Evolutionary conservation across 345 rosid genomes (phyloP).

Genomic region (Dipteronia dyeriana): DNA sequence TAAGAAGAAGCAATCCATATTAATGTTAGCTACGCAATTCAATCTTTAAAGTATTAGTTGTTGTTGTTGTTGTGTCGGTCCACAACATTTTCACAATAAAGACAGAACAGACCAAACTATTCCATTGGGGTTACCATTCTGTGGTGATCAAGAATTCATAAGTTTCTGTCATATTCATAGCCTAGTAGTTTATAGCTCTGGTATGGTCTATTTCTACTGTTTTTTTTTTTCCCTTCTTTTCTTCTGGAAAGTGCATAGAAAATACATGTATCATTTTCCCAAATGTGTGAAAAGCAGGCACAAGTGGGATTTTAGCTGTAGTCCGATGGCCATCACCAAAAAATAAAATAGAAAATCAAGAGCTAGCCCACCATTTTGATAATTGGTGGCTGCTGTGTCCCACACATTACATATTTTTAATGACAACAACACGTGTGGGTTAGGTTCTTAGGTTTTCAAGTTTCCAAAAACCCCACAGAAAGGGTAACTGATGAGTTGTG

Average conservation of each 20-base stretch:
- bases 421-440: conserved; percentile 43
- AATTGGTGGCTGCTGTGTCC: conserved; percentile 17
- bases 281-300: conserved; percentile 25
- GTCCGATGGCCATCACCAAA: conserved; percentile 18
- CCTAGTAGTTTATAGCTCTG: neutral
- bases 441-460: conserved; percentile 19
- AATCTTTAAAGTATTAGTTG: neutral
- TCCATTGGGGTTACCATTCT: neutral
- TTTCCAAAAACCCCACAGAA: conserved; percentile 14
- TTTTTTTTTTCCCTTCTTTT: neutral
- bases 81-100: conserved; percentile 4
- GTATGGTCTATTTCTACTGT: conserved; percentile 4
- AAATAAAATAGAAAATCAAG: neutral
- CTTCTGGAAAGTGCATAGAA: conserved; percentile 4
- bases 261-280: neutral
- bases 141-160: conserved; percentile 11
- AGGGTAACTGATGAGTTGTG: conserved; percentile 30
- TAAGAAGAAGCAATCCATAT: neutral
- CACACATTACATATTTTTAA: conserved; percentile 14
- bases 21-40: neutral
- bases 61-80: neutral
- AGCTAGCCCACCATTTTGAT: conserved; percentile 25
- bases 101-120: neutral
- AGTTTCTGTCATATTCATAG: neutral
- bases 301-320: conserved; percentile 41